Conservation (phyloP, 1,284 basidiomycete species). For the Coniferiporia sulphurascens region DNA sequence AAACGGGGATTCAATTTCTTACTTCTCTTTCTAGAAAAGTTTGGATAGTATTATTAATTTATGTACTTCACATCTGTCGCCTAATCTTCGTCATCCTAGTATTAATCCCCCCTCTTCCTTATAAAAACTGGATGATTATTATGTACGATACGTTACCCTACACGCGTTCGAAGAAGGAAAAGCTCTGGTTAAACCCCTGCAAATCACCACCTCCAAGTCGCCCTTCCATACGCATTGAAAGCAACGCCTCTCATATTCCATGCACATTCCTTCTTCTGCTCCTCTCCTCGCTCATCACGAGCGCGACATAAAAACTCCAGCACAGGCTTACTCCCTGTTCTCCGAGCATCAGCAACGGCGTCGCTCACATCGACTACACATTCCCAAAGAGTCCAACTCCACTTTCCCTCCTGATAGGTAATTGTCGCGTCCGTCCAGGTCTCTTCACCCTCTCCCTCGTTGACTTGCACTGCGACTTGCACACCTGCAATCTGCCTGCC, state of each 20-base stretch:
- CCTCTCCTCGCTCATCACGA: conserved; percentile 36
- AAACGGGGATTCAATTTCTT: too few species aligned
- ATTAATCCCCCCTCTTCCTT: too few species aligned
- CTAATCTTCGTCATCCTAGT: not conserved
- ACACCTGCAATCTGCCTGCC: conserved; percentile 43
- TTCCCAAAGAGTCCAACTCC: conserved; percentile 73
- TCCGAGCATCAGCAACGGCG: conserved; percentile 20
- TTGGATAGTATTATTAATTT: conserved; percentile 2
- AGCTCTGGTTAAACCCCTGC: too few species aligned
- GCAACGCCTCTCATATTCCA: conserved; percentile 63
- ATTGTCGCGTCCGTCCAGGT: conserved; percentile 47
- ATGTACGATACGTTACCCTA: too few species aligned
- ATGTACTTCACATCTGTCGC: not conserved
- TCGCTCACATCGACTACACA: conserved; percentile 33
- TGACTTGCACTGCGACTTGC: conserved; percentile 38
- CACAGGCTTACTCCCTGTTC: conserved; percentile 15
- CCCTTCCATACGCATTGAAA: conserved; percentile 36
- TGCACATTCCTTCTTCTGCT: conserved; percentile 41
- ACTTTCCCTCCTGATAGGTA: conserved; percentile 56
- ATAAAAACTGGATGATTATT: too few species aligned
- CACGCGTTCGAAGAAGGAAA: too few species aligned
- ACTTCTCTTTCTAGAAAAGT: too few species aligned
- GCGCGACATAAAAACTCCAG: conserved; percentile 37
- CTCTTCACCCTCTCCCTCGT: conserved; percentile 42
- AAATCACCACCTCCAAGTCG: conserved; percentile 9